Evolutionary conservation across 1,139 yeast genomes (phyloP).

Genomic region (Protomyces arabidopsidicola): DNA sequence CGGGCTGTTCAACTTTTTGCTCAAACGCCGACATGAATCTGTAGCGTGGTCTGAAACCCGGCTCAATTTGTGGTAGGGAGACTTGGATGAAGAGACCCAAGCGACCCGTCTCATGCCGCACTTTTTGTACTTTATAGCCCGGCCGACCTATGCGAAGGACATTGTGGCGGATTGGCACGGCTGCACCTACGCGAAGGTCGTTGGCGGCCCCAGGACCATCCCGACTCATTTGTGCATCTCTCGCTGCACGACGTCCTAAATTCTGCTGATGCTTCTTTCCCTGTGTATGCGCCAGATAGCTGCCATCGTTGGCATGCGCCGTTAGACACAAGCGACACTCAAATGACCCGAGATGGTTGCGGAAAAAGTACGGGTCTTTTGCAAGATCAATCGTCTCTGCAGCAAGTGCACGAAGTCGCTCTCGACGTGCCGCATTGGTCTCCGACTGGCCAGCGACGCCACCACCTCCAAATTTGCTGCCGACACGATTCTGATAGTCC

Average conservation of each 20-base stretch:
- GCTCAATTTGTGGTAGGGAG: conserved; percentile 49
- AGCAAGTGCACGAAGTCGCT: conserved; percentile 61
- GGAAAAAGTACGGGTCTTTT: conserved; percentile 68
- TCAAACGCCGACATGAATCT: conserved; percentile 73
- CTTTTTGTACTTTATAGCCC: conserved; percentile 58
- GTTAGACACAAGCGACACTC: conserved; percentile 77
- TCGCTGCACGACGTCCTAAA: conserved; percentile 53
- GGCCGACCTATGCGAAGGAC: conserved; percentile 70
- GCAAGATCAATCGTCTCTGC: conserved; percentile 61
- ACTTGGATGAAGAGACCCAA: conserved; percentile 61
- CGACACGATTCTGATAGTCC: conserved; percentile 13
- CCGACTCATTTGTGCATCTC: conserved; percentile 33
- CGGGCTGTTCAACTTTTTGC: conserved; percentile 48
- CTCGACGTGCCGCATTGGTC: conserved; percentile 60
- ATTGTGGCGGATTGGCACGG: conserved; percentile 46
- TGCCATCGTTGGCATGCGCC: conserved; percentile 67
- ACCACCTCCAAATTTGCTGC: conserved; percentile 44
- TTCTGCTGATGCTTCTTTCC: conserved; percentile 72
- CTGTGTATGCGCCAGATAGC: conserved; percentile 72
- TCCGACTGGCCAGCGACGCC: conserved; percentile 71
- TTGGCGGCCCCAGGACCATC: conserved; percentile 30
- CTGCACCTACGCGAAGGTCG: conserved; percentile 34
- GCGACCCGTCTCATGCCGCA: conserved; percentile 55
- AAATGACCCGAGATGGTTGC: conserved; percentile 65
- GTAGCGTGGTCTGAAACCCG: conserved; percentile 53